Base-by-base conservation (phyloP, 2,329 filamentous ascomycete species). In the Fusarium miscanthi region DNA sequence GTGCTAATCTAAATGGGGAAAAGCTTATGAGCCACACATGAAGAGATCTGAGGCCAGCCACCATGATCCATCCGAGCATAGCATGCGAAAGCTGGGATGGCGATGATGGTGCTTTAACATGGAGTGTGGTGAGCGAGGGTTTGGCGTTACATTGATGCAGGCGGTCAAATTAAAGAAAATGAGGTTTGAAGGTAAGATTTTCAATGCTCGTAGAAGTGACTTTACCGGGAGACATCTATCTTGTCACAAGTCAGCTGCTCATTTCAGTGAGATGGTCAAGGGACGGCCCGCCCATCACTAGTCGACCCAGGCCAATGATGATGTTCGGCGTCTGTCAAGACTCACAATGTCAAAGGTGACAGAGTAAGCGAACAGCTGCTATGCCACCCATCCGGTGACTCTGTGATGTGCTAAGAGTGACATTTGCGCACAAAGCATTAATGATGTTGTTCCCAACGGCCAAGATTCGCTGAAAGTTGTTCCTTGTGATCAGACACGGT, bases 211-310 rank as follows among this genome's bases (percentile, higher is more conserved):
- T 38, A 33, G 19, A 35, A 40, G 21, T 25, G 35, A 48, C 52
- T 63, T 59, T 46, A 8, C 25, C n/a, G 40, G 43, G 21, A 40
- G n/a, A 31, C 17, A 43, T 38, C 35, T 57, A 43, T 38, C 35
- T 57, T 59, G 52, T 63, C 65, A 70, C 46, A 66, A 38, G 70
- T 66, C 73, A 75, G 58, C 73, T 66, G 64, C 58, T 66, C 66
- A 68, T 66, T 64, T 65, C 58, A 60, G 52, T 51, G 69, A 70
- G 59, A 74, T 68, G 70, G 66, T 59, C 72, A 59, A 77, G 76
- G 76, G 76, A 77, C 76, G 76, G 76, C 67, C 76, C 76, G 76
- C 67, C 57, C 41, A 66, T 69, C 59, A 73, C 71, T 74, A 74
- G 67, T 54, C 30, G 41, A 43, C 21, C 56, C 68, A 73, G 51